These are phyloP conservation scores for Phascolomyces articulosus DNA, from an alignment of 371 early-diverging fungal genomes.

Conservation along the genomic window DNA sequence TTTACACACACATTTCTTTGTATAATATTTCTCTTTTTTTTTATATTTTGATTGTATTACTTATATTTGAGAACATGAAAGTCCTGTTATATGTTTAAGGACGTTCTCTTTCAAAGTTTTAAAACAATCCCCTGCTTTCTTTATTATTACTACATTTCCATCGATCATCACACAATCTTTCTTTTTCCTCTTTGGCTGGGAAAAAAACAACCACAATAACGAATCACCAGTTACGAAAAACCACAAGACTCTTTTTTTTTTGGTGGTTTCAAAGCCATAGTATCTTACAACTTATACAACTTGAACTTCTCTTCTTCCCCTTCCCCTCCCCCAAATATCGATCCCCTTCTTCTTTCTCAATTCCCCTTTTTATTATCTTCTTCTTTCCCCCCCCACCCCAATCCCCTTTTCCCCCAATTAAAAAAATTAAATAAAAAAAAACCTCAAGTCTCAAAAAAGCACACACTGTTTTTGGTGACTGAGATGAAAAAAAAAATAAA, in stretches of 20 bases:
- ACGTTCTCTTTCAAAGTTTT: neutral
- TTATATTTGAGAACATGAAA: neutral
- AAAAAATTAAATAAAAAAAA: neutral
- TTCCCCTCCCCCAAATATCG: neutral
- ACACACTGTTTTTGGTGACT: neutral
- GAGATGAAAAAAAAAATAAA: neutral
- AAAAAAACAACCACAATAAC: neutral
- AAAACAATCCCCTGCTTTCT: constrained; percentile 6
- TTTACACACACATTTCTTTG: constrained; percentile 1
- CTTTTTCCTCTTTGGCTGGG: too few relatives aligned
- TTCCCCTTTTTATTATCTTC: too few relatives aligned
- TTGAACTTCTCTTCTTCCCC: too few relatives aligned
- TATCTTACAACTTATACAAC: too few relatives aligned
- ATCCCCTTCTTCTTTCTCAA: neutral
- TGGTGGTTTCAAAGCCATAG: too few relatives aligned
- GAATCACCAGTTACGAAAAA: neutral
- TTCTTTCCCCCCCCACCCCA: constrained; percentile 3
- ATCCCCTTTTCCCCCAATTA: neutral
- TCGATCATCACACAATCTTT: too few relatives aligned
- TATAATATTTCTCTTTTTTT: constrained; percentile 7
- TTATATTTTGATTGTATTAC: neutral
- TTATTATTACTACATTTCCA: neutral
- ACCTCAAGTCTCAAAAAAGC: neutral
- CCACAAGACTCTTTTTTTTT: too few relatives aligned
- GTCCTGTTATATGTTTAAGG: constrained; percentile 16